Evolutionary conservation across 345 rosid species (phyloP).

Genomic region (Salix purpurea): DNA sequence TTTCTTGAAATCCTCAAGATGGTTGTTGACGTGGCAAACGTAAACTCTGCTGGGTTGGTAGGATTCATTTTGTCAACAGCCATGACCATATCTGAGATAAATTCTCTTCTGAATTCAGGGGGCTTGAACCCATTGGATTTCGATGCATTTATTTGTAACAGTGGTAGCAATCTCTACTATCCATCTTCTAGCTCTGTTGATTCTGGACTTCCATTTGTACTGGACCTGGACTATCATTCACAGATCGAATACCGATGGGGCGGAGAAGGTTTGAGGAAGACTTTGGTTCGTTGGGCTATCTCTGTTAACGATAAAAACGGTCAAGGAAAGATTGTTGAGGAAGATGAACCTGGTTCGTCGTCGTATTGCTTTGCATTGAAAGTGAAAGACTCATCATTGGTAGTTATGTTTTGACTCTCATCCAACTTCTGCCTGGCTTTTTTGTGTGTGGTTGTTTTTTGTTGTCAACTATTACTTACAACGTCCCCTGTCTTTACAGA

Average conservation of each 20-base stretch:
- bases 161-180: constrained; percentile 25
- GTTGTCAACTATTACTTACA: background rate
- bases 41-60: constrained; percentile 8
- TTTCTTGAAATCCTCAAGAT: constrained; percentile 14
- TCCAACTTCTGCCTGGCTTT: background rate
- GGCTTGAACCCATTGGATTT: constrained; percentile 17
- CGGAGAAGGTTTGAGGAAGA: constrained; percentile 22
- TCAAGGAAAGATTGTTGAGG: constrained; percentile 10
- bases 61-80: constrained; percentile 19
- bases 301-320: constrained; percentile 18
- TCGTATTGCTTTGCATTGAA: constrained; percentile 15
- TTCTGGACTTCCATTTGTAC: constrained; percentile 8
- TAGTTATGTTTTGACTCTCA: background rate
- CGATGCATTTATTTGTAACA: constrained; percentile 25
- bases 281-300: constrained; percentile 24
- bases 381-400: constrained; percentile 20
- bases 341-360: constrained; percentile 12
- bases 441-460: background rate
- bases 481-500: background rate
- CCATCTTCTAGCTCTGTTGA: constrained; percentile 13
- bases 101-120: constrained; percentile 12
- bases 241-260: constrained; percentile 26
- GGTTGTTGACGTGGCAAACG: constrained; percentile 10
- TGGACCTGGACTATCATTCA: constrained; percentile 17
- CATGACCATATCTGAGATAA: constrained; percentile 23